Conservation (phyloP, 768 basidiomycete genomes). For the Rhodotorula diobovata region DNA sequence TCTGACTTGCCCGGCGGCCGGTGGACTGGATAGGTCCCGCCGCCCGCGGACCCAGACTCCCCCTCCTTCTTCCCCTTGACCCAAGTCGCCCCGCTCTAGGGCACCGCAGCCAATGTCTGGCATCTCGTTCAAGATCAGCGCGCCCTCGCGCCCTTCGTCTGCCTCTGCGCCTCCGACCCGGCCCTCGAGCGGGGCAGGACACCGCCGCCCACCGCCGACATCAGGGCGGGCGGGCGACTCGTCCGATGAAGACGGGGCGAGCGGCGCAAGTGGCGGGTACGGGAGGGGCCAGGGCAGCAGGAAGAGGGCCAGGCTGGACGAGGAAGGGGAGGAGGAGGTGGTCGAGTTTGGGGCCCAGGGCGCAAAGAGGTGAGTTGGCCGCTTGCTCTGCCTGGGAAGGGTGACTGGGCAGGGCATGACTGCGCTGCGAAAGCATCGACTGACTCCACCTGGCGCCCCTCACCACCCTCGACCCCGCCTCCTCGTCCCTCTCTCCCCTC, state of each 20-base stretch:
- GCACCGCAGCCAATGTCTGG: conserved; percentile 2
- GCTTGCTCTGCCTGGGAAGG: too few species aligned
- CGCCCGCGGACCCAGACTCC: neutral
- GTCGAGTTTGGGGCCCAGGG: conserved; percentile 27
- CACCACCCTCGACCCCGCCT: too few species aligned
- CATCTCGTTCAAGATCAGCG: conserved; percentile 33
- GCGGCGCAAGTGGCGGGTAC: conserved; percentile 10
- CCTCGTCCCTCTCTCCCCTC: too few species aligned
- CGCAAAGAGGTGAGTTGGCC: conserved; percentile 13
- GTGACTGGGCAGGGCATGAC: too few species aligned
- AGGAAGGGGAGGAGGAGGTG: conserved; percentile 32
- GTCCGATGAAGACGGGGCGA: conserved; percentile 13
- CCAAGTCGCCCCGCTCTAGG: neutral
- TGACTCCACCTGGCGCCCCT: neutral
- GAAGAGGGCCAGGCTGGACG: conserved; percentile 12
- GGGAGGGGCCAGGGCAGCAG: neutral
- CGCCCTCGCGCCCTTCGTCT: conserved; percentile 10
- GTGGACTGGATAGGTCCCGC: too few species aligned
- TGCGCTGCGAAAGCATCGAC: too few species aligned
- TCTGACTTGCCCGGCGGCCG: too few species aligned
- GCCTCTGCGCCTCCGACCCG: conserved; percentile 8
- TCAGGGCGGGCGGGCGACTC: neutral
- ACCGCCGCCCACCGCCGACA: neutral
- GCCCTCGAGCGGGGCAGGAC: neutral
- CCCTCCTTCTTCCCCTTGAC: neutral